Evolutionary conservation across 1,139 yeast species (phyloP), one percentile per base, ranked within the genome.

Genomic region (Saccharomyces hybrid): DNA sequence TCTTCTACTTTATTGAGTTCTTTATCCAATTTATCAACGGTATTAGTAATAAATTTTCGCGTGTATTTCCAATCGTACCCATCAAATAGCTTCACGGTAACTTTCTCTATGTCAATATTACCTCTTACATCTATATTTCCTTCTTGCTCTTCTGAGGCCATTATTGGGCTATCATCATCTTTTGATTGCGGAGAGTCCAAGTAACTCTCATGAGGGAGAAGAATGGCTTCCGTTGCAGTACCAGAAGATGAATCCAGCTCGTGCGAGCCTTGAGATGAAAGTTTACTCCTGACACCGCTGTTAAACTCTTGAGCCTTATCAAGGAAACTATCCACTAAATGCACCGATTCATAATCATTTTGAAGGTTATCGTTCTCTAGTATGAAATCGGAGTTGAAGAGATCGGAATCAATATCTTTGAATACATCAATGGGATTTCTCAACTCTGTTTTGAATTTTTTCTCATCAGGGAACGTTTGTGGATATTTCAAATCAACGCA

Each of bases 41-140:
- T 88, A 5, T 77, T 79, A 24, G 78, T 74, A 28, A 93, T 84
- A 0, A 82, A 77, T 47, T 76, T 77, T 58, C 96, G 76, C 0
- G 98, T 89, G 51, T 81, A 82, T 55, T 80, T 80, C 96, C 98
- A 90, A 67, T 93, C 99, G 65, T 84, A 93, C 0, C 99, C 99
- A 72, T 93, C 99, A 67, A 81, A 83, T 46, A 93, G 71, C 56
- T 79, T 82, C 57, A 93, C 71, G 3, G 70, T 70, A 0, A 77
- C 69, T 49, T 75, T 76, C 4, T 75, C 66, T 8, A 78, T 50
- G 9, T 60, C 55, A 1, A 62, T 44, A 46, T 52, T 57, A 16
- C 63, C 38, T 7, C 51, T 54, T 3, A 58, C 28, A 26, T 54
- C 54, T 19, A 38, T 4, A 19, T 38, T 19, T 11, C 44, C 3